Evolutionary conservation across 2,329 filamentous ascomycete genomes (phyloP), one percentile per base, ranked within the genome.

Genomic region (Gyromitra esculenta): DNA sequence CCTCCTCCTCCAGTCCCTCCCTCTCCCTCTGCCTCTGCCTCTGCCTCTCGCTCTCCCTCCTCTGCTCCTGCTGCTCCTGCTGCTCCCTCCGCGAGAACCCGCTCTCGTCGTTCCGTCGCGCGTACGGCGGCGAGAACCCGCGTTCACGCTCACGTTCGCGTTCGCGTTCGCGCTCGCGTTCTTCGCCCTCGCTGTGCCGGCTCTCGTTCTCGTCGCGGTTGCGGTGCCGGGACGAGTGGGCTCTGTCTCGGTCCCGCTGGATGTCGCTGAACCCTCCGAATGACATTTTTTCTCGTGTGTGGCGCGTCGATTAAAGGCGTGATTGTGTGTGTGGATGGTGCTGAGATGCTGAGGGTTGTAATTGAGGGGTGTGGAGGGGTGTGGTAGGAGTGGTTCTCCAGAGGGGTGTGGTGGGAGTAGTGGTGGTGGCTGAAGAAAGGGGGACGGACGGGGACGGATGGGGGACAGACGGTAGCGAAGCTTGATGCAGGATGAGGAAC

Each of bases 201-300:
- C 70, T 48, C 39, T 57, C 54, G 9, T 37, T 62, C 35, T 66
- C 68, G 9, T 71, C 73, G 18, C 48, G 45, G 41, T 62, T 50
- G 35, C 75, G 70, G 50, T 77, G 71, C 35, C 72, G 71, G 25
- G 65, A 73, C 35, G 75, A 75, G 50, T 75, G 64, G 35, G 75
- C 75, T 25, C 75, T 21, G 66, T 77, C 75, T 56, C 66, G 65
- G 39, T 77, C 75, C 54, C 75, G 72, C 41, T 70, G 60, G 60
- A 75, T 77, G 41, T 75, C 75, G 60, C 72, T 77, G 56, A 77
- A 75, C 56, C 72, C 72, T 52, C 75, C 72, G 60, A 77, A 77
- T 54, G 75, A 75, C 75, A 77, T 75, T 66, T 50, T 62, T 54
- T 41, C 9, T 0, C 0, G 2, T 31, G 25, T 31, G 25, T 3